Base-by-base conservation (phyloP, 305 asterid species). In the Striga hermonthica region DNA sequence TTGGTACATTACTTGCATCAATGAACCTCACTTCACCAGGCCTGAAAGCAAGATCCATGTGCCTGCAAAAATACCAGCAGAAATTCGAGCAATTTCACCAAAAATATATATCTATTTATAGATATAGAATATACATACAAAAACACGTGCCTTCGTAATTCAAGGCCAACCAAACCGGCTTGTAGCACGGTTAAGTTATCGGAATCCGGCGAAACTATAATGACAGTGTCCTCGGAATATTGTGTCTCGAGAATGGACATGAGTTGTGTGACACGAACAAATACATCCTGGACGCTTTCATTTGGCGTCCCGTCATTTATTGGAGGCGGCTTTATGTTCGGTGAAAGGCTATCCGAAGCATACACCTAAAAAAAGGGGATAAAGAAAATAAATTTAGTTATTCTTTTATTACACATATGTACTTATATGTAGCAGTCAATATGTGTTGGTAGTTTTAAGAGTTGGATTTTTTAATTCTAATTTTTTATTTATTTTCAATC, bases 221-320 rank as follows among this genome's bases (percentile, higher is more conserved):
- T 49, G 7, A 49, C 28, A 0, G 56, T 49, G 56, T 49, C 56
- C 38, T 72, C 95, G 0, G 98, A 78, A 57, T 91, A 91, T 47
- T 89, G 98, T 1, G 96, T 89, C 79, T 91, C 98, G 14, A 91
- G 98, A 70, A 91, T 84, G 0, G 98, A 89, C 98, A 89, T 91
- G 74, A 89, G 90, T 54, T 89, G 96, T 7, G 96, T 91, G 54
- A 91, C 90, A 11, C 96, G 98, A 40, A 91, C 98, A 75, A 89
- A 89, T 9, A 91, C 98, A 58, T 89, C 98, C 6, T 79, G 84
- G 34, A 89, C 89, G 61, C 98, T 91, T 68, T 89, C 96, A 37
- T 91, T 91, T 9, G 98, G 98, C 14, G 98, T 91, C 28, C 96
- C 98, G 3, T 89, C 95, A 34, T 84, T 75, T 45, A 79, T 73